Base-by-base conservation (phyloP, 2,329 filamentous ascomycete genomes). In the Epicoccum nigrum region DNA sequence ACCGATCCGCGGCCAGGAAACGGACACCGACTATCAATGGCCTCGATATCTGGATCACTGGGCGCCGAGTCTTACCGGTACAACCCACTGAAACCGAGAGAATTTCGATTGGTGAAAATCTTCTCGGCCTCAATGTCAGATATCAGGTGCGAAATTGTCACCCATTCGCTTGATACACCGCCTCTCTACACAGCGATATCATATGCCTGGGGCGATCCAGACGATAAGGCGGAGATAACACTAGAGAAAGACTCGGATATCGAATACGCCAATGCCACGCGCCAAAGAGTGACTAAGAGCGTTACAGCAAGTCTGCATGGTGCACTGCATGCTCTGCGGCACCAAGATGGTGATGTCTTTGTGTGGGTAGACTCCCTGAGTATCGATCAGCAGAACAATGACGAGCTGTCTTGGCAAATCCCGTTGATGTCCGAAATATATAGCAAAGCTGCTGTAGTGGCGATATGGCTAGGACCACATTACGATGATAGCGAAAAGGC, bases 181-280 rank as follows among this genome's bases (percentile, higher is more conserved):
- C 13, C 13, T 7, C 35, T 48, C 0, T 73, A 71, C 32, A 48
- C 59, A 19, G 69, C 71, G 2, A 45, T 75, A 1, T 75, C 71
- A 0, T 74, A 74, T 51, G 63, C 67, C 0, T 73, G 71, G 72
- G 71, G 72, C 0, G 63, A 71, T 34, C 37, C 59, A 0, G 57
- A 61, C 3, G 60, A 70, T 54, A 60, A 44, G 3, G 42, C 8
- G 4, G 35, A 40, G n/a, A 47, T 40, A 5, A 25, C 12, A 3
- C 8, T 46, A 1, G 25, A 32, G 19, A 6, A 31, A 4, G 33
- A 69, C 3, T 7, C 16, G 2, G 2, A 13, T 2, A 33, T 38
- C 1, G 19, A 23, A 8, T 7, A 38, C 16, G 4, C 17, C 3
- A 30, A 30, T 13, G 12, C 1, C 9, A 3, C 28, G 28, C 28